Percentiles rank a stretch among this genome's conserved stretches.
Evolutionary conservation across 148 eudicot species (phyloP).

Genomic region (Diospyros lotus): DNA sequence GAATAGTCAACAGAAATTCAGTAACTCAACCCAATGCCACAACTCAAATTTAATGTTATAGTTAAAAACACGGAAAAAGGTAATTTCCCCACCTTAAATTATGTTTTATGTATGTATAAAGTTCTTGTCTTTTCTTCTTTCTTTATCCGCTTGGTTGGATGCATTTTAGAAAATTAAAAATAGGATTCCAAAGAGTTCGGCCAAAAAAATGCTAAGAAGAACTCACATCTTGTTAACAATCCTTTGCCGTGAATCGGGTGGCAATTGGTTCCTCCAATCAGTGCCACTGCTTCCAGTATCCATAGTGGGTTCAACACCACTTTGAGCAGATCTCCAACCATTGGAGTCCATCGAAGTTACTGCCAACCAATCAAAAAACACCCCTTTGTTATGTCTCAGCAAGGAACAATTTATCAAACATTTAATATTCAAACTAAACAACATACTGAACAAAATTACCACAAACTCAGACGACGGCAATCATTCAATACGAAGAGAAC

Average conservation of each 20-base stretch:
- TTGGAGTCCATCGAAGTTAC: slow-evolving; percentile 9
- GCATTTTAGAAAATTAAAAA: no score
- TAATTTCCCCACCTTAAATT: no score
- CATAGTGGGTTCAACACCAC: slow-evolving; percentile 27
- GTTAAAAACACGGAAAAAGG: no score
- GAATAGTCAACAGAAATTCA: no score
- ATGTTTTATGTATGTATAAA: no score
- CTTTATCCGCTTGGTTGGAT: no score
- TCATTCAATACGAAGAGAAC: no score
- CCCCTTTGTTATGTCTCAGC: not conserved
- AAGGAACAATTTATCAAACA: not conserved
- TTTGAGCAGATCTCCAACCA: slow-evolving; percentile 31
- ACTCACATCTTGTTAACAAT: slow-evolving; percentile 54
- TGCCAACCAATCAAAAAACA: not conserved
- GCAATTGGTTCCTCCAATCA: slow-evolving; percentile 59
- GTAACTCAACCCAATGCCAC: no score
- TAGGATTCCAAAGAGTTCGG: not conserved
- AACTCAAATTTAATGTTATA: no score
- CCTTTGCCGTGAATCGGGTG: slow-evolving; percentile 38
- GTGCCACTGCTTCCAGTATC: slow-evolving; percentile 19
- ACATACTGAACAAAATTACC: not conserved
- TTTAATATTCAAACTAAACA: not conserved
- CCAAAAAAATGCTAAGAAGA: not conserved
- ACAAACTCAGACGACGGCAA: no score
- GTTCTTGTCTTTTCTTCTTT: no score